Conservation (phyloP, 441 rosid species). For the Isatis lusitanica region DNA sequence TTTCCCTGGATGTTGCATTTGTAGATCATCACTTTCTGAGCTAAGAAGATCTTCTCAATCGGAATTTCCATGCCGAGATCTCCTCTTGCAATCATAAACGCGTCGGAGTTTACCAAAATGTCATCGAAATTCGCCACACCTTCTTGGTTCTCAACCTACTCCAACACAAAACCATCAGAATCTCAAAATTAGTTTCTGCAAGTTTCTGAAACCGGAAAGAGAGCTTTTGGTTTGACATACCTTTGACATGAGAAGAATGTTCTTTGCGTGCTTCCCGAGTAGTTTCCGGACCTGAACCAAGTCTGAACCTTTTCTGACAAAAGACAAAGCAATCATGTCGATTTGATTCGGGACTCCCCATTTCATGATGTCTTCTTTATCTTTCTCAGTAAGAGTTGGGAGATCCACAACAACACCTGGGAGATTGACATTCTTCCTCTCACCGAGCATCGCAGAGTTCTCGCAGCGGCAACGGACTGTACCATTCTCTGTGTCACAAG, state of each 20-base stretch:
- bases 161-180: slow-evolving; percentile 11
- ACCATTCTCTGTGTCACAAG: slow-evolving; percentile 67
- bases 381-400: slow-evolving; percentile 92
- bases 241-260: slow-evolving; percentile 92
- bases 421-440: slow-evolving; percentile 93
- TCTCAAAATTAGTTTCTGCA: neutral
- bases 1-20: slow-evolving; percentile 93
- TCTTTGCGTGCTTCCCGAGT: slow-evolving; percentile 75
- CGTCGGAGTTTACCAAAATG: slow-evolving; percentile 76
- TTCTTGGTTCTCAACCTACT: slow-evolving; percentile 90
- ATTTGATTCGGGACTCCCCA: slow-evolving; percentile 95
- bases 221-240: slow-evolving; percentile 40
- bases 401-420: slow-evolving; percentile 95
- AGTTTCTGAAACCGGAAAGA: neutral
- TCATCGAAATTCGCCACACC: slow-evolving; percentile 95
- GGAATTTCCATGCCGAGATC: slow-evolving; percentile 99
- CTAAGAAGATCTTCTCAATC: slow-evolving; percentile 89
- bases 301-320: slow-evolving; percentile 92
- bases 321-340: slow-evolving; percentile 94
- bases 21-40: slow-evolving; percentile 96
- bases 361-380: slow-evolving; percentile 79
- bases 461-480: slow-evolving; percentile 81
- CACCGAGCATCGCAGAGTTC: slow-evolving; percentile 87
- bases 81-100: slow-evolving; percentile 96
- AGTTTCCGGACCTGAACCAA: slow-evolving; percentile 77